Percentiles rank a stretch among this genome's conserved stretches.
These are phyloP conservation scores for Tritrichomonas foetus DNA, from an alignment of 208 protist species.

Conservation along the genomic window DNA sequence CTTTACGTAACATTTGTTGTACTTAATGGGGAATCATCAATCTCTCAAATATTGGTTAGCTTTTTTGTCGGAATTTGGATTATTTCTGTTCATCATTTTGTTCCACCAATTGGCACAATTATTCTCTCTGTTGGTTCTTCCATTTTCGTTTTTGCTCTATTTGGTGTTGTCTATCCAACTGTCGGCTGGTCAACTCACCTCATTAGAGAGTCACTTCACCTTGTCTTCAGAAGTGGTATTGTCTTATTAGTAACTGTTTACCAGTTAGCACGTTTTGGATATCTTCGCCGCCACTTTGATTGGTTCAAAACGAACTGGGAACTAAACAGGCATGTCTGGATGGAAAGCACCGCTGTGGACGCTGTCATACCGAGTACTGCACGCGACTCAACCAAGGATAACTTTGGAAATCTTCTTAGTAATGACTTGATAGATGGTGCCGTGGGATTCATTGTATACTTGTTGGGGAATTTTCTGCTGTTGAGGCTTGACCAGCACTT, in stretches of 20 bases:
- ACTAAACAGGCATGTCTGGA: neutral
- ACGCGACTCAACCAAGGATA: neutral
- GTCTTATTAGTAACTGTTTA: neutral
- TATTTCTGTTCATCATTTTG: neutral
- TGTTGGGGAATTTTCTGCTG: neutral
- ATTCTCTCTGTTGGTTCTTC: neutral
- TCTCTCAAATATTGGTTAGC: neutral
- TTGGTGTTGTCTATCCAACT: neutral
- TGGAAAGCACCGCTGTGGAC: neutral
- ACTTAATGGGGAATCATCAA: neutral
- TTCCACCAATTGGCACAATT: neutral
- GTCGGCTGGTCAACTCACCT: neutral
- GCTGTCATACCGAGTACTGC: neutral
- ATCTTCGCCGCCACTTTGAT: neutral
- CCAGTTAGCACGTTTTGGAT: neutral
- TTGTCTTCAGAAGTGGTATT: neutral
- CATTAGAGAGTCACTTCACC: neutral
- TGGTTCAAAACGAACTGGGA: neutral
- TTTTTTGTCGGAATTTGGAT: neutral
- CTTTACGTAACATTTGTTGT: neutral
- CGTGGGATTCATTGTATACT: neutral
- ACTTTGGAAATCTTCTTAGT: neutral
- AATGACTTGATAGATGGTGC: neutral
- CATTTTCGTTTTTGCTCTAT: neutral
- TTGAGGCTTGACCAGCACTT: neutral